Evolutionary conservation across 164 flowering plant genomes (phyloP), one percentile per base, ranked within the genome.

Genomic region (Saururus chinensis): DNA sequence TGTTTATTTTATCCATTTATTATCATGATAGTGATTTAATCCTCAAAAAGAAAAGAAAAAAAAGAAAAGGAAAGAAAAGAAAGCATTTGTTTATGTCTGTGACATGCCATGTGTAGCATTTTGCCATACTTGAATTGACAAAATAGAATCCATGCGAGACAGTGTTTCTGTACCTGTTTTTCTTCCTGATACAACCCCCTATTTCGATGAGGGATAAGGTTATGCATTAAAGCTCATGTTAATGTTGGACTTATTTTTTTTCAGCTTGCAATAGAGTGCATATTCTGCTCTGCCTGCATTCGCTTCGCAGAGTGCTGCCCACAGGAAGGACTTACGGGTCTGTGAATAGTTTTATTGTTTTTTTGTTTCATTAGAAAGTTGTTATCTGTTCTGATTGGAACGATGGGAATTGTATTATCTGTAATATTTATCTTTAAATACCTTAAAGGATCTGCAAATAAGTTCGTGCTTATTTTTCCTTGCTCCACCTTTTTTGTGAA

Each of bases 251-350:
- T n/a, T 22, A 9, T 23, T 41, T 12, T 6, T 20, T 14, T 56
- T 56, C 90, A 95, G 96, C 90, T 95, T 70, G 99, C 97, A 57
- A 96, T 95, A 73, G 99, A 95, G 83, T 95, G 99, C 79, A 91
- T 95, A 58, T 95, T 95, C 80, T 95, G 96, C 76, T 95, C 97
- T 40, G 99, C 99, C 26, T 95, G 99, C 66, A 95, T 95, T 65
- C 95, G 97, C 51, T 91, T 91, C 76, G 97, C 89, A 62, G 97
- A 95, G 73, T 91, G 97, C 76, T 95, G 99, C 67, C 96, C 96
- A 0, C 99, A 87, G 70, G 99, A 91, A 57, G 99, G 95, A 61
- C 93, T 95, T 69, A 95, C 96, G 71, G 98, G 98, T 87, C 58
- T 68, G 71, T 62, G 56, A 56, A 57, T 55, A 60, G 17, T 55